Percentiles rank a stretch among this genome's conserved stretches.
Evolutionary conservation across 1,139 yeast species (phyloP).

Genomic region (Cylindricascospora bacillispora): DNA sequence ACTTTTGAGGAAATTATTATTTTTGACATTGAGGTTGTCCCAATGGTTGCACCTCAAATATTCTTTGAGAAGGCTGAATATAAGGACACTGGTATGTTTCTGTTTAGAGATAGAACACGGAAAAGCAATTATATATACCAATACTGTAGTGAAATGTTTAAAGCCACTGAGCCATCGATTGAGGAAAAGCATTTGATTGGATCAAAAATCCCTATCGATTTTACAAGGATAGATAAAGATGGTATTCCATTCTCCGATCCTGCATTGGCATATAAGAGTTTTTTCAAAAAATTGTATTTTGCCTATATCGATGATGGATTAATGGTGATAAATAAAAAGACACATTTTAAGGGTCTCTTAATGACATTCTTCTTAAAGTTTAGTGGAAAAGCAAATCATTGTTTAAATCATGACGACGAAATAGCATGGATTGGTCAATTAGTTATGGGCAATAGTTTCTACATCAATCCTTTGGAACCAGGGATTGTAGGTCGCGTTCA

Average conservation of each 20-base stretch:
- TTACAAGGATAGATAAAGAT: constrained; percentile 7
- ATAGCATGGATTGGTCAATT: constrained; percentile 40
- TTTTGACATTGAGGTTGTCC: constrained; percentile 43
- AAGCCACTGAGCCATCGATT: constrained; percentile 30
- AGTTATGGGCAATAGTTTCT: constrained; percentile 2
- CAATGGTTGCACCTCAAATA: constrained; percentile 23
- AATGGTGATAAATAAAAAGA: constrained; percentile 32
- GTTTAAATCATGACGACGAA: constrained; percentile 44
- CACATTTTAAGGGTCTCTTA: constrained; percentile 33
- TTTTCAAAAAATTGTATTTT: constrained; percentile 26
- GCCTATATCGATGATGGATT: constrained; percentile 47
- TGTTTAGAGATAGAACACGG: constrained; percentile 35
- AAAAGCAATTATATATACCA: constrained; percentile 26
- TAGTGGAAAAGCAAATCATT: constrained; percentile 8
- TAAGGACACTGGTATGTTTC: constrained; percentile 30
- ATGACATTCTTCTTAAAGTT: constrained; percentile 31
- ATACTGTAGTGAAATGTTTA: constrained; percentile 28
- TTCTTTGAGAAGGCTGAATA: constrained; percentile 24
- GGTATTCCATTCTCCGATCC: background rate
- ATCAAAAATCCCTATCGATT: constrained; percentile 25
- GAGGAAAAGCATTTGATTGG: constrained; percentile 29
- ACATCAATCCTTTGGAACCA: constrained; percentile 4
- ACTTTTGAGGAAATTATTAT: constrained; percentile 38
- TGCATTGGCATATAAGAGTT: constrained; percentile 18
- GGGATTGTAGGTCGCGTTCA: constrained; percentile 3